Conservation (phyloP, 768 basidiomycete species). For the Agrocybe praecox region DNA sequence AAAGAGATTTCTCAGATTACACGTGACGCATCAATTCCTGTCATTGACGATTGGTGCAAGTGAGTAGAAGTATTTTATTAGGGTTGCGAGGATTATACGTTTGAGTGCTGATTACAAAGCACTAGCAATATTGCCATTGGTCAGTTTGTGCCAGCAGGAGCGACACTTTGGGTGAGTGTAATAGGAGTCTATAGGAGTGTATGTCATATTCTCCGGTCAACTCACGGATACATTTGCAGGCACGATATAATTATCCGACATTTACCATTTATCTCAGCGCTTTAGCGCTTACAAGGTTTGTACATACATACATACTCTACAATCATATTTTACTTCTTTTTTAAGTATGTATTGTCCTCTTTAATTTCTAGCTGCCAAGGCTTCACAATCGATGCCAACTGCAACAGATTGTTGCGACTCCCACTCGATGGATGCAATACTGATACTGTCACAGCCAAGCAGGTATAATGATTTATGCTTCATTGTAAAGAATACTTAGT, state of each 20-base stretch:
- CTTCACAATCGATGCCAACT: conserved; percentile 6
- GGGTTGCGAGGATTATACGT: too few species aligned
- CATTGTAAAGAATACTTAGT: too few species aligned
- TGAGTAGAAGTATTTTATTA: too few species aligned
- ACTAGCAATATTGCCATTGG: not conserved
- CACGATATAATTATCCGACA: not conserved
- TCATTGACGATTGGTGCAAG: too few species aligned
- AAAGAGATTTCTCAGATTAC: too few species aligned
- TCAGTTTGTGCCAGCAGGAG: not conserved
- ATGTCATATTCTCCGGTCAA: too few species aligned
- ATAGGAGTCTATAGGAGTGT: too few species aligned
- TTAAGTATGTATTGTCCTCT: too few species aligned
- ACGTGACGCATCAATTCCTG: too few species aligned
- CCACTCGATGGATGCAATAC: conserved; percentile 9
- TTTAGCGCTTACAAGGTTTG: not conserved
- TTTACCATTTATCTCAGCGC: not conserved
- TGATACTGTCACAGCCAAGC: conserved; percentile 5
- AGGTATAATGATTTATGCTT: too few species aligned
- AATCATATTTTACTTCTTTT: too few species aligned
- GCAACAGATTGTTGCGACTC: conserved; percentile 6
- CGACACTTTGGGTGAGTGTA: not conserved
- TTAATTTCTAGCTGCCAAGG: not conserved
- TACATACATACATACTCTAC: not conserved
- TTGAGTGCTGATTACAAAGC: too few species aligned
- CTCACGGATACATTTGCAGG: not conserved